These are phyloP conservation scores for Ustilago esculenta DNA, from an alignment of 1,284 basidiomycete species.

Conservation along the genomic window DNA sequence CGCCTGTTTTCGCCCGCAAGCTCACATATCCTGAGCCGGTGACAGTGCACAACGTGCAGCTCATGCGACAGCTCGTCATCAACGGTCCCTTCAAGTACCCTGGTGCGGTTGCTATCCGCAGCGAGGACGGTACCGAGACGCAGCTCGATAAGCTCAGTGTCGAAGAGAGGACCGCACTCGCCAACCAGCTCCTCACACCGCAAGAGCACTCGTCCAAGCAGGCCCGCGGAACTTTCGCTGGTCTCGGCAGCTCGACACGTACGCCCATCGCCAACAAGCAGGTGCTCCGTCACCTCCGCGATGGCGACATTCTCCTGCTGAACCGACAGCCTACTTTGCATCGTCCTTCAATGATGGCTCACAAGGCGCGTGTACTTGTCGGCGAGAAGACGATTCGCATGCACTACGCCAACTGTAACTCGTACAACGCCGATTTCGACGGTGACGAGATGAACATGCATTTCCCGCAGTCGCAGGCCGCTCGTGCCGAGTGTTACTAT, in stretches of 20 bases:
- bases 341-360: slow-evolving; percentile 99
- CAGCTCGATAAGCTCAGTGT: slow-evolving; percentile 77
- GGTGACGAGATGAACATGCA: slow-evolving; percentile 99
- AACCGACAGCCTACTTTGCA: slow-evolving; percentile 99
- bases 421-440: slow-evolving; percentile 99
- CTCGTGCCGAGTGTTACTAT: slow-evolving; percentile 78
- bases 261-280: slow-evolving; percentile 84
- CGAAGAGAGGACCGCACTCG: slow-evolving; percentile 89
- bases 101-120: slow-evolving; percentile 92
- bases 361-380: slow-evolving; percentile 87
- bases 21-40: slow-evolving; percentile 98
- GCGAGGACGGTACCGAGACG: slow-evolving; percentile 79
- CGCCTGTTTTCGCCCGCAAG: slow-evolving; percentile 96
- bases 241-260: slow-evolving; percentile 60
- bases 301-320: slow-evolving; percentile 94
- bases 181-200: slow-evolving; percentile 95
- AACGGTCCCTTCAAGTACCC: slow-evolving; percentile 90
- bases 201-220: slow-evolving; percentile 74
- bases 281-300: slow-evolving; percentile 91
- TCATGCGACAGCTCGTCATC: slow-evolving; percentile 89
- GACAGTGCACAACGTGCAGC: slow-evolving; percentile 87
- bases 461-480: slow-evolving; percentile 94
- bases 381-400: slow-evolving; percentile 99
- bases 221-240: slow-evolving; percentile 63
- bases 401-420: slow-evolving; percentile 99